These are phyloP conservation scores for Westerdykella sp. DNA, from an alignment of 2,329 filamentous ascomycete species.

Conservation along the genomic window DNA sequence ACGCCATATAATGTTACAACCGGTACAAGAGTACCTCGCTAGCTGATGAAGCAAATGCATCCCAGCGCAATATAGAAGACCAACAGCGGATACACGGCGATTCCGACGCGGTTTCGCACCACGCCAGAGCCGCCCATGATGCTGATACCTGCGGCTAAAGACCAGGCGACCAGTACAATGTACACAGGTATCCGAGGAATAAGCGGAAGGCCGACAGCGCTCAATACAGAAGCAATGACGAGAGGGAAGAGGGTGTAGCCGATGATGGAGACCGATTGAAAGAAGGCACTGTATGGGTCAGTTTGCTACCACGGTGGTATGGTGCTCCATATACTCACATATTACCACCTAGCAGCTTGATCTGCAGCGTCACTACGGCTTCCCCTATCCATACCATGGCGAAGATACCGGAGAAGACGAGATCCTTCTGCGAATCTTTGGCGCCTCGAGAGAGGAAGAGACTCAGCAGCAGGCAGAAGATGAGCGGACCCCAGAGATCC, in stretches of 20 bases:
- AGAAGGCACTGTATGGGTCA: slow-evolving; percentile 69
- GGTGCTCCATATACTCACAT: slow-evolving; percentile 60
- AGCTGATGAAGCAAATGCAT: slow-evolving; percentile 96
- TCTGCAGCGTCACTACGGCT: slow-evolving; percentile 94
- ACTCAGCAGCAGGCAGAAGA: slow-evolving; percentile 87
- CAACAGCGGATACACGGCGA: slow-evolving; percentile 91
- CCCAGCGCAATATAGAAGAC: slow-evolving; percentile 92
- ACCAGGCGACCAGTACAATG: slow-evolving; percentile 82
- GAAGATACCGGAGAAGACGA: slow-evolving; percentile 94
- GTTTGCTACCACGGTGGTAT: slow-evolving; percentile 4
- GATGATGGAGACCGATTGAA: slow-evolving; percentile 95
- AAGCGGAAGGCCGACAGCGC: slow-evolving; percentile 70
- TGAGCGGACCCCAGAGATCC: slow-evolving; percentile 95
- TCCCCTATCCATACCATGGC: slow-evolving; percentile 96
- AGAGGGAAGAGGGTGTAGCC: slow-evolving; percentile 97
- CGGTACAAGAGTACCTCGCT: slow-evolving; percentile 22
- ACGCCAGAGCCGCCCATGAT: slow-evolving; percentile 94
- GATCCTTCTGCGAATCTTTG: slow-evolving; percentile 69
- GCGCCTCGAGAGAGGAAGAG: slow-evolving; percentile 82
- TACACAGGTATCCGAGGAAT: slow-evolving; percentile 88
- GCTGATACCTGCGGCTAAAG: slow-evolving; percentile 88
- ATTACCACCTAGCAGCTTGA: slow-evolving; percentile 90
- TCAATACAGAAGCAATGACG: slow-evolving; percentile 85
- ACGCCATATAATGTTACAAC: neutral
- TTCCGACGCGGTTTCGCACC: slow-evolving; percentile 84